Evolutionary conservation across 345 rosid species (phyloP).

Genomic region (Lepidium sativum): DNA sequence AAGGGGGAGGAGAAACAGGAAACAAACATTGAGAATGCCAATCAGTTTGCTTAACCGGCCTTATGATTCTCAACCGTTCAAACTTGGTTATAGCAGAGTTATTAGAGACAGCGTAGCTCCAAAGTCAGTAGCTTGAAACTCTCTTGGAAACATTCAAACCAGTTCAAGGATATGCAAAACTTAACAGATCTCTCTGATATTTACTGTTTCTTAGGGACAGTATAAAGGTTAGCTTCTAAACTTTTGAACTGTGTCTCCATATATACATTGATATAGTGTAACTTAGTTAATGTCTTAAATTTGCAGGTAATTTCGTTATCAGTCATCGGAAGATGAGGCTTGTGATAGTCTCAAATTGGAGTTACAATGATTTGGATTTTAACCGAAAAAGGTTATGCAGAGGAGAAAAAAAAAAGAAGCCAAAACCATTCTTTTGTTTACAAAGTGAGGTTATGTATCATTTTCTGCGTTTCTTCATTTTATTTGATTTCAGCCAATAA

Average conservation of each 20-base stretch:
- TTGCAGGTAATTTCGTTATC: slow-evolving; percentile 15
- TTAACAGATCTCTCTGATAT: slow-evolving; percentile 8
- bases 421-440: slow-evolving; percentile 14
- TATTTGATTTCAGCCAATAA: slow-evolving; percentile 24
- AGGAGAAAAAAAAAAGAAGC: not conserved
- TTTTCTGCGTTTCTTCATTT: slow-evolving; percentile 5
- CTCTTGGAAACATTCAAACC: not conserved
- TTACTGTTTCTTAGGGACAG: slow-evolving; percentile 16
- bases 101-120: slow-evolving; percentile 75
- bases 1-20: slow-evolving; percentile 79
- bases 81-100: slow-evolving; percentile 63
- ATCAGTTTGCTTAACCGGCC: slow-evolving; percentile 84
- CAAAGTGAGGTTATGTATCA: slow-evolving; percentile 18
- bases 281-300: not conserved
- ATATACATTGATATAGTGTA: not conserved
- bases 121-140: slow-evolving; percentile 33
- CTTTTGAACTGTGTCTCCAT: not conserved
- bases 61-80: slow-evolving; percentile 83
- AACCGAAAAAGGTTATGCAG: slow-evolving; percentile 10
- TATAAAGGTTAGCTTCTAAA: slow-evolving; percentile 21
- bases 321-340: slow-evolving; percentile 13
- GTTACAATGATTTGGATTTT: slow-evolving; percentile 7
- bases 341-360: slow-evolving; percentile 15
- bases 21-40: slow-evolving; percentile 90
- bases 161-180: not conserved